Conservation (phyloP, 2,329 filamentous ascomycete species). For the Scorias spongiosa region DNA sequence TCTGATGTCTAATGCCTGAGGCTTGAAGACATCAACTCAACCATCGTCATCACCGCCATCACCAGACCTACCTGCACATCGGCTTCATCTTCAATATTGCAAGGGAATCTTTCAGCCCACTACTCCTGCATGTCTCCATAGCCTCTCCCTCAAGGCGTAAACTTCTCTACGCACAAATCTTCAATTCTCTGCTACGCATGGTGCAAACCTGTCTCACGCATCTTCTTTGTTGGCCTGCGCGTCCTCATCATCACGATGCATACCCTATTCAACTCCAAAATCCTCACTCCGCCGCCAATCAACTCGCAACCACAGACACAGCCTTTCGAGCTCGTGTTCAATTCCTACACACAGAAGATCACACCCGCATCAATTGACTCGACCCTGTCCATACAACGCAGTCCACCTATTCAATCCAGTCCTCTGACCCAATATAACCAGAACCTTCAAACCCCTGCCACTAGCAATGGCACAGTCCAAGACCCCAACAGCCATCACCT, state of each 20-base stretch:
- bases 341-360: conserved; percentile 4
- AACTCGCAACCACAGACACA: conserved; percentile 8
- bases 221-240: no score
- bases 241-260: conserved; percentile 11
- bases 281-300: conserved; percentile 13
- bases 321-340: conserved; percentile 17
- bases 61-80: no score
- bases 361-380: conserved; percentile 9
- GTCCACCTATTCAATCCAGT: conserved; percentile 13
- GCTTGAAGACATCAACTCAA: no score
- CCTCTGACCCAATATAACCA: conserved; percentile 17
- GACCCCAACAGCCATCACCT: neutral
- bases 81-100: no score
- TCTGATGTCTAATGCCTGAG: no score
- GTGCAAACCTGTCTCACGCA: no score
- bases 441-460: conserved; percentile 8
- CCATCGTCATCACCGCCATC: no score
- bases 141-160: no score
- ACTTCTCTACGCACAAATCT: no score
- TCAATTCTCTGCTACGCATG: no score
- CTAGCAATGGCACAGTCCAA: conserved; percentile 6
- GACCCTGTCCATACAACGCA: conserved; percentile 8
- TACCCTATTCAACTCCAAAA: conserved; percentile 20
- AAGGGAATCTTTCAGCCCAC: no score
- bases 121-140: no score